Conservation (phyloP, 139 green algal genomes). For the Asterochloris sp. region DNA sequence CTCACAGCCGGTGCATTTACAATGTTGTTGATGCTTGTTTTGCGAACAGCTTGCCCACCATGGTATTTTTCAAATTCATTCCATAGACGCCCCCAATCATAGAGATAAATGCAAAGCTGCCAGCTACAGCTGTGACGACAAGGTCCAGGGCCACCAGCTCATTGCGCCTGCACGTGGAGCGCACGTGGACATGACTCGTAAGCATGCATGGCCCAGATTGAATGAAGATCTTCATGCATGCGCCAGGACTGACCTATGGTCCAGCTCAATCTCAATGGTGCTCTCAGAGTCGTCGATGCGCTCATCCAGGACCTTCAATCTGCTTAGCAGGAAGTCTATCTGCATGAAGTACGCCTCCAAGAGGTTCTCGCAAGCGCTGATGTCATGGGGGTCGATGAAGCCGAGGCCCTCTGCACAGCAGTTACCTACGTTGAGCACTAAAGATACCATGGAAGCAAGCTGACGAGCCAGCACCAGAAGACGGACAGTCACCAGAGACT, state of each 20-base stretch:
- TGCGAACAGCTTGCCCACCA: background rate
- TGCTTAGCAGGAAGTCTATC: slow-evolving; percentile 30
- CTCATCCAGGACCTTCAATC: slow-evolving; percentile 30
- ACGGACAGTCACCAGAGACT: no score
- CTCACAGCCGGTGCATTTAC: background rate
- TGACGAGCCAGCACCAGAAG: no score
- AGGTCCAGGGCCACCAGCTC: slow-evolving; percentile 47
- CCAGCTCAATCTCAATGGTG: slow-evolving; percentile 39
- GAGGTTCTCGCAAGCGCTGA: slow-evolving; percentile 35
- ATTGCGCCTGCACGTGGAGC: slow-evolving; percentile 28
- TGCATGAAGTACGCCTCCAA: slow-evolving; percentile 52
- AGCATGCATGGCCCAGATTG: background rate
- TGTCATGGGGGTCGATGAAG: slow-evolving; percentile 28
- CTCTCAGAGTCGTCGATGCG: slow-evolving; percentile 33
- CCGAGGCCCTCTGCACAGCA: background rate
- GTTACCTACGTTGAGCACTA: background rate
- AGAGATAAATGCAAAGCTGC: slow-evolving; percentile 29
- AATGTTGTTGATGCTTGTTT: background rate
- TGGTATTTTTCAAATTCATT: slow-evolving; percentile 23
- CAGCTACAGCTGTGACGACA: slow-evolving; percentile 28
- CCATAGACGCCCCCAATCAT: slow-evolving; percentile 30
- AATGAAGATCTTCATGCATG: background rate
- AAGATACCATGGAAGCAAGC: background rate
- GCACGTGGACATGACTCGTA: background rate
- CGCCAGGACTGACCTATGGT: slow-evolving; percentile 21